phyloP scores from a whole-genome alignment of 257 asterid genomes.

The Petunia secreta region DNA sequence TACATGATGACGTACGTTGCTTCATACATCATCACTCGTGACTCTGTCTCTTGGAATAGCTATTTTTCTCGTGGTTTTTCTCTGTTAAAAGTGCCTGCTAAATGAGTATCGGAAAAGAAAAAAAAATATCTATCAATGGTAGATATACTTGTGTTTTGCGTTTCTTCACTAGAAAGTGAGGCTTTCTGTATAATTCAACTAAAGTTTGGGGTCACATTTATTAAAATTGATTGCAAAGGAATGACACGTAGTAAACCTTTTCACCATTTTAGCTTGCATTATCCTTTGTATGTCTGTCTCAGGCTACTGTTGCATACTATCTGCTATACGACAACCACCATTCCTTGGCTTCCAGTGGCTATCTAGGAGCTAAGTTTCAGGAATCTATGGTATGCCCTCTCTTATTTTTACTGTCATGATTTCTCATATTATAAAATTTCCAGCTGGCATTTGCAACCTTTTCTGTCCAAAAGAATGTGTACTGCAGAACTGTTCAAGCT shows the following conservation, averaged over 20 bases:
- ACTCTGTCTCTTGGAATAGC: not conserved
- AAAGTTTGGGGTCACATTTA: not conserved
- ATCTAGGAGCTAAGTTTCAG: constrained; percentile 76
- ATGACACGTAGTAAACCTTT: not conserved
- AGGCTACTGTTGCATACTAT: constrained; percentile 97
- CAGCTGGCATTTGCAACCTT: not conserved
- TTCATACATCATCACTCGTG: constrained; percentile 6
- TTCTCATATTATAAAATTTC: not conserved
- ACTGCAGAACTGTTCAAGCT: not conserved
- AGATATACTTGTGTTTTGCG: not conserved
- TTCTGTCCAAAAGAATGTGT: constrained; percentile 19
- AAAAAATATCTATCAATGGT: not conserved
- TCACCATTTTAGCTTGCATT: constrained; percentile 29
- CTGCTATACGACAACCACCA: constrained; percentile 67
- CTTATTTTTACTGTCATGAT: not conserved
- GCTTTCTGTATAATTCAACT: not conserved
- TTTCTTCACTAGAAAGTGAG: constrained; percentile 6
- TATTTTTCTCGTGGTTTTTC: not conserved
- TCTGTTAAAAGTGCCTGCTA: constrained; percentile 15
- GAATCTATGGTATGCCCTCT: constrained; percentile 67
- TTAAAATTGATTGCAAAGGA: not conserved
- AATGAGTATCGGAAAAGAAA: constrained; percentile 14
- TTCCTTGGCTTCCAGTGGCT: constrained; percentile 70
- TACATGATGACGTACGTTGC: constrained; percentile 77
- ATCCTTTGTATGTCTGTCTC: constrained; percentile 30